Evolutionary conservation across 768 basidiomycete genomes (phyloP).

Genomic region (Leccinum obscurum): DNA sequence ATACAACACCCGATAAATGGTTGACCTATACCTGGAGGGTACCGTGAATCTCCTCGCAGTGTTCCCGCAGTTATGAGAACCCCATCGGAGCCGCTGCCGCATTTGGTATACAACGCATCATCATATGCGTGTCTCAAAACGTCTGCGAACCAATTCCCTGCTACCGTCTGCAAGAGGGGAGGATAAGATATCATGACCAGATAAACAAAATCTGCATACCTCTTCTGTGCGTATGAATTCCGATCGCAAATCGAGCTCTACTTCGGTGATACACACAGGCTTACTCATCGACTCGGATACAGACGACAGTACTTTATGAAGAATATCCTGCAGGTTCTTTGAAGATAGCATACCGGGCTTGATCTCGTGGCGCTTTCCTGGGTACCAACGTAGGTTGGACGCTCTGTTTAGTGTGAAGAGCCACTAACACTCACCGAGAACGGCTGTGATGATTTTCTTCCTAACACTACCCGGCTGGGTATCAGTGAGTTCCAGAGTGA

Average conservation of each 20-base stretch:
- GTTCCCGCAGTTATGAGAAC: constrained; percentile 84
- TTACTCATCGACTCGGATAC: constrained; percentile 70
- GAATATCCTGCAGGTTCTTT: constrained; percentile 52
- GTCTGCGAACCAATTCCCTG: constrained; percentile 85
- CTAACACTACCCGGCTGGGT: constrained; percentile 65
- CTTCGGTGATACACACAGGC: constrained; percentile 71
- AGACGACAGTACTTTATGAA: constrained; percentile 63
- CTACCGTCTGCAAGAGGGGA: constrained; percentile 49
- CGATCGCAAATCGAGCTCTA: constrained; percentile 74
- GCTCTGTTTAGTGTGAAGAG: background rate
- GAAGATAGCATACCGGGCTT: constrained; percentile 59
- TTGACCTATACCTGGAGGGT: constrained; percentile 65
- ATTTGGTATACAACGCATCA: constrained; percentile 58
- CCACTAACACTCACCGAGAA: constrained; percentile 49
- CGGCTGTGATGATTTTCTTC: constrained; percentile 56
- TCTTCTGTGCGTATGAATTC: constrained; percentile 73
- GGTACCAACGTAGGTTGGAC: background rate
- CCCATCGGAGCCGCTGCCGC: constrained; percentile 68
- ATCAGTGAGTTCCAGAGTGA: constrained; percentile 60
- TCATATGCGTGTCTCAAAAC: constrained; percentile 82
- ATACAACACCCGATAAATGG: background rate
- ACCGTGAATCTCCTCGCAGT: constrained; percentile 80
- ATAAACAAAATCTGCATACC: constrained; percentile 37
- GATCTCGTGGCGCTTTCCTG: constrained; percentile 70
- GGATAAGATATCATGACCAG: background rate